These are phyloP conservation scores for sunflower (Helianthus annuus) DNA, from an alignment of 129 eudicot species.

Conservation along the genomic window HanXRQr2.0-SUNRISE NC_035447.2:80907105-80907604, in stretches of 20 bases:
- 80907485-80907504: constrained; percentile 26
- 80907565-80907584: constrained; percentile 36
- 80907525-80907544: constrained; percentile 12
- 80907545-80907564: constrained; percentile 24
- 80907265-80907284: constrained; percentile 31
- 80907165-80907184: constrained; percentile 32
- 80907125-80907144: constrained; percentile 39
- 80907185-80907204: constrained; percentile 33
- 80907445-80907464: constrained; percentile 31
- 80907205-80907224: constrained; percentile 32
- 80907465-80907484: constrained; percentile 48
- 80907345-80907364: constrained; percentile 34
- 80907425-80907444: constrained; percentile 27
- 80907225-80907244: constrained; percentile 29
- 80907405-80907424: constrained; percentile 34
- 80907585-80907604: constrained; percentile 37
- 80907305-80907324: constrained; percentile 22
- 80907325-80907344: constrained; percentile 20
- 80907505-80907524: neutral
- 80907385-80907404: constrained; percentile 31
- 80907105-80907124: constrained; percentile 35
- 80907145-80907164: constrained; percentile 34
- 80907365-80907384: constrained; percentile 33
- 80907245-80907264: constrained; percentile 26
- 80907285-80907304: constrained; percentile 30